phyloP scores from a whole-genome alignment of 176 grass and related monocot genomes.

The Miscanthus lutarioriparius region DNA sequence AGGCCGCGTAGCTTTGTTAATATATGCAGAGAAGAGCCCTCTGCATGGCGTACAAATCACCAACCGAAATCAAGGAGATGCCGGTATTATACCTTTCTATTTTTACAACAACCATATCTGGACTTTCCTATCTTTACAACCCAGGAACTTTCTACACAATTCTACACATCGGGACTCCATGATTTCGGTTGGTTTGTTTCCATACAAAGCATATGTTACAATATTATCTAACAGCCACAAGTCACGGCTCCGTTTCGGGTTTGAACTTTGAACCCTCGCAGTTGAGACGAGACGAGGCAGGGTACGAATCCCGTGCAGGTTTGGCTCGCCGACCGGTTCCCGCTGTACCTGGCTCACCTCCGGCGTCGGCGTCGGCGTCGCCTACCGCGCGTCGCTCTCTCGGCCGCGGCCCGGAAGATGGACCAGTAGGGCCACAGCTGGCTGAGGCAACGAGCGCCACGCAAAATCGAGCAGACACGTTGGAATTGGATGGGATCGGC shows the following conservation, averaged over 20 bases:
- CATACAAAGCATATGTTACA: no score
- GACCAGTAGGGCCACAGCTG: neutral
- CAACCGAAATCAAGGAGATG: no score
- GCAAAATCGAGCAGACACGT: neutral
- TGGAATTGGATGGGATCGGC: neutral
- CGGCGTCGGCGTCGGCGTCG: neutral
- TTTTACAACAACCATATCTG: no score
- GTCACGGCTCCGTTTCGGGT: neutral
- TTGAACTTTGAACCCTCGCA: neutral
- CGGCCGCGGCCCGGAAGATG: neutral
- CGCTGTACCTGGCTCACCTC: neutral
- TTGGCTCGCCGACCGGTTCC: neutral
- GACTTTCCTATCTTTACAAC: no score
- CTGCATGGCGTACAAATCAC: no score
- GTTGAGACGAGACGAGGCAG: neutral
- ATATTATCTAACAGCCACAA: no score
- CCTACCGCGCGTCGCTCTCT: neutral
- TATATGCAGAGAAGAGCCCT: no score
- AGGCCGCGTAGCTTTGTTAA: no score
- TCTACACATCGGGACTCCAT: no score
- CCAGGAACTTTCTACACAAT: no score
- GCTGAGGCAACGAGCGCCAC: neutral
- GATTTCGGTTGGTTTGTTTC: no score
- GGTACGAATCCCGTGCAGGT: constrained; percentile 12
- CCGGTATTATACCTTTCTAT: no score